A percentile compares a stretch with the other conserved stretches of the same genome.
These are phyloP conservation scores for Solanum ossicruentum DNA, from an alignment of 257 asterid species.

Conservation along the genomic window DNA sequence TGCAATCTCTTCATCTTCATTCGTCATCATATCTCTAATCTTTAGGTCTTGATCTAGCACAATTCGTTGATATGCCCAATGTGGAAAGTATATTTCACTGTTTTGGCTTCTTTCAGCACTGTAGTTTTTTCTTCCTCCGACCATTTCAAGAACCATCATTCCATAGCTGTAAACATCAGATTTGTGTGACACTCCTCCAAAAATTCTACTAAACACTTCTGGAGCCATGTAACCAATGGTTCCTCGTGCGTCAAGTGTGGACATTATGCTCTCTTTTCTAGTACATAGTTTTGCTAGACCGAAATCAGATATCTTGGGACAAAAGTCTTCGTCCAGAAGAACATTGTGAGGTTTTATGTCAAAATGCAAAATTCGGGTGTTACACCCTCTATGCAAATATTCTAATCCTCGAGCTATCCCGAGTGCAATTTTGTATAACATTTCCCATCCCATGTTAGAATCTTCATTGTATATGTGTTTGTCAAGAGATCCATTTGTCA, in stretches of 20 bases:
- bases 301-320: constrained; percentile 17
- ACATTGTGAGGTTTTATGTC: constrained; percentile 23
- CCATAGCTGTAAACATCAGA: constrained; percentile 20
- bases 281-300: constrained; percentile 12
- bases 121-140: constrained; percentile 4
- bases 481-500: constrained; percentile 23
- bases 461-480: neutral
- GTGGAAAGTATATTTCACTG: constrained; percentile 6
- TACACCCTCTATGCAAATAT: constrained; percentile 14
- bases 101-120: neutral
- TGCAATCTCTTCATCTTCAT: neutral
- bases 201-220: constrained; percentile 2
- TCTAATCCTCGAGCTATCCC: constrained; percentile 15
- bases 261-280: neutral
- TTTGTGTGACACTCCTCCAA: constrained; percentile 12
- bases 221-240: constrained; percentile 21
- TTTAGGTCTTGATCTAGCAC: neutral
- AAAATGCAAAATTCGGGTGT: constrained; percentile 8
- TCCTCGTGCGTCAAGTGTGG: constrained; percentile 3
- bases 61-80: constrained; percentile 7
- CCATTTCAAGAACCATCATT: constrained; percentile 24
- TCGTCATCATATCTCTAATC: neutral
- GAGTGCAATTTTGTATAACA: neutral
- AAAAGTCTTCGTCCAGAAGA: constrained; percentile 7
- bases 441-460: neutral